phyloP scores from a whole-genome alignment of 2,329 filamentous ascomycete genomes.

The Penicillium sp. region DNA sequence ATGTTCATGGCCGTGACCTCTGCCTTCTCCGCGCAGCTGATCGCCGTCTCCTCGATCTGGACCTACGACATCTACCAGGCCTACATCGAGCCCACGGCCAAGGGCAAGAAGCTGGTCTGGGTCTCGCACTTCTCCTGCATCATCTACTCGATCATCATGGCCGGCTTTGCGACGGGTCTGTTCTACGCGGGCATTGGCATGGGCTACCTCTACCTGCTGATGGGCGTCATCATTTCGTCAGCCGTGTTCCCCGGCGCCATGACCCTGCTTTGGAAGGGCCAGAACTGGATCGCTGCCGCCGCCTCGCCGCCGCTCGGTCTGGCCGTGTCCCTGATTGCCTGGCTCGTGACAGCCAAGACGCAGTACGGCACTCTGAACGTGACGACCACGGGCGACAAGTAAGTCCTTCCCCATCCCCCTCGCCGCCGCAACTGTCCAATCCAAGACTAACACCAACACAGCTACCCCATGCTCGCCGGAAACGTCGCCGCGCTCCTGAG shows the following conservation, averaged over 20 bases:
- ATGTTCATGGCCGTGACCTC: constrained; percentile 90
- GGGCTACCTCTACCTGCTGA: constrained; percentile 85
- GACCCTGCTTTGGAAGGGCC: constrained; percentile 75
- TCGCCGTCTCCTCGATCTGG: constrained; percentile 82
- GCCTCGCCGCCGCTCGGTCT: constrained; percentile 69
- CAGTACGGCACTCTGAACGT: constrained; percentile 68
- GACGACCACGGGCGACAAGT: constrained; percentile 73
- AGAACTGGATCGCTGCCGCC: constrained; percentile 71
- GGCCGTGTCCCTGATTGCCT: constrained; percentile 66
- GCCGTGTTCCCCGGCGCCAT: constrained; percentile 80
- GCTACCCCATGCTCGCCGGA: constrained; percentile 78
- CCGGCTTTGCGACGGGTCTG: constrained; percentile 72
- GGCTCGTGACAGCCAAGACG: constrained; percentile 72
- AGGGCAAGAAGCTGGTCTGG: constrained; percentile 72
- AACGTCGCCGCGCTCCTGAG: constrained; percentile 80
- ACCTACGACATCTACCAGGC: constrained; percentile 88
- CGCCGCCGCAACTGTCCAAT: not conserved
- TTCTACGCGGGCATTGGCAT: constrained; percentile 74
- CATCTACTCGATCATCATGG: constrained; percentile 73
- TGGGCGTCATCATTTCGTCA: constrained; percentile 85
- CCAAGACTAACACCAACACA: constrained; percentile 14
- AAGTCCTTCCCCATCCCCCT: too few relatives aligned
- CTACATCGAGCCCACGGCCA: constrained; percentile 75
- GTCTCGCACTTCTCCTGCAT: constrained; percentile 73
- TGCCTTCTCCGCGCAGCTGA: constrained; percentile 76